Evolutionary conservation across 805 yeast species (phyloP), one percentile per base, ranked within the genome.

Genomic region (Monosporozyma unispora): DNA sequence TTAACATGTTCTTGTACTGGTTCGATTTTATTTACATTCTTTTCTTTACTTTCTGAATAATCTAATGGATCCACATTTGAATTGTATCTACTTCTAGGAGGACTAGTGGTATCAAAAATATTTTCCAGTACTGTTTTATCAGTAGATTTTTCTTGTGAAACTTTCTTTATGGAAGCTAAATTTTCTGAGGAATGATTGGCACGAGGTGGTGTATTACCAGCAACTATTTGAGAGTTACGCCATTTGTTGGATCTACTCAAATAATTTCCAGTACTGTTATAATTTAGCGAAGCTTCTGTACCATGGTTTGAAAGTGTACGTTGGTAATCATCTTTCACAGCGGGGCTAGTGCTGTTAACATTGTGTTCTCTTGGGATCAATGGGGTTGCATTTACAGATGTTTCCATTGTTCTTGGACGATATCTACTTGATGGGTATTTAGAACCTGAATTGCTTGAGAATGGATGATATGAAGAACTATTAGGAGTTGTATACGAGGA

Each of bases 351-450:
- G 11, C 4, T 11, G 22, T 21, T 12, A 14, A 16, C 12, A 21
- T 39, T 11, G 11, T 39, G 21, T 21, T 39, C 42, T 39, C 25
- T 21, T 4, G 16, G 16, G 10, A 12, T 10, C 21, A 11, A 10
- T 8, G 42, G 25, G 4, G 25, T 19, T 10, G 42, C 6, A 39
- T 39, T 39, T 14, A 11, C n/a, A 4, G 42, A 5, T 39, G 27
- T 21, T 21, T 39, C 42, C 27, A 6, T 8, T 4, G 16, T 19
- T n/a, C 59, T 63, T 2, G 65, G 59, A 48, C 59, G 62, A 48
- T 62, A 63, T 40, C 68, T 52, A 46, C 65, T 61, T 11, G 37
- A 18, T 5, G 33, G 35, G 18, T 27, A 39, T 28, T 21, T 27
- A 25, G 45, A 38, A 16, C 5, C 31, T 14, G 44, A 14, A 40